Conservation (phyloP, 2,329 filamentous ascomycete genomes). For the Setomelanomma holmii region DNA sequence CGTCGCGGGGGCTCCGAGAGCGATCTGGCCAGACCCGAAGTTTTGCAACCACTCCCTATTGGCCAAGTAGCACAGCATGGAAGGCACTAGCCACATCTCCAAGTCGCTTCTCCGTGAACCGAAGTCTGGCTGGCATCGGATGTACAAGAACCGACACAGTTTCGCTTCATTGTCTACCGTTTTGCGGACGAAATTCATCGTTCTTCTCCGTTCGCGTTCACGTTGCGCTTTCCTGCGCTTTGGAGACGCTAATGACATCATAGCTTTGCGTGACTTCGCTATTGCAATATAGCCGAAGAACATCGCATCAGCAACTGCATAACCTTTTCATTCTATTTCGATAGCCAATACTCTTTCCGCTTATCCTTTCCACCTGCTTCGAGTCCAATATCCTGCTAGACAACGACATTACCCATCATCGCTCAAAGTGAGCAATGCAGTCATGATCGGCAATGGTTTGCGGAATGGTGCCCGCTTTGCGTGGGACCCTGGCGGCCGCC, state of each 20-base stretch:
- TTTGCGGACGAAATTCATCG: conserved; percentile 2
- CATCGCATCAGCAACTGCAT: conserved; percentile 8
- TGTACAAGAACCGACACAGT: background rate
- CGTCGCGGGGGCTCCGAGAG: conserved; percentile 23
- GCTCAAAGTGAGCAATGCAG: conserved; percentile 22
- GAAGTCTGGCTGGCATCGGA: conserved; percentile 4
- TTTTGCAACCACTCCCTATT: conserved; percentile 7
- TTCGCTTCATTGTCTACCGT: background rate
- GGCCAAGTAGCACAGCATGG: conserved; percentile 7
- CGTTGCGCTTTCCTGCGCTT: conserved; percentile 7
- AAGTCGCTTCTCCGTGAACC: conserved; percentile 13
- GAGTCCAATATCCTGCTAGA: conserved; percentile 17
- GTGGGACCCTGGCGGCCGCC: conserved; percentile 18
- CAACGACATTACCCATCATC: conserved; percentile 20
- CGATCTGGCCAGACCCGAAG: conserved; percentile 10
- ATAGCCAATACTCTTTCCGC: conserved; percentile 13
- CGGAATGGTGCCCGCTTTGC: conserved; percentile 18
- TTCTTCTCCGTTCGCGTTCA: background rate
- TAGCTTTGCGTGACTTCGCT: conserved; percentile 1
- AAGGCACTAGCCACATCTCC: conserved; percentile 32
- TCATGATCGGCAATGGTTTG: conserved; percentile 30
- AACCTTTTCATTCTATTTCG: conserved; percentile 33
- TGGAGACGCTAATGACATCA: conserved; percentile 35
- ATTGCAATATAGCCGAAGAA: conserved; percentile 12
- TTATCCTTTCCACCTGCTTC: conserved; percentile 19